Percentiles rank a stretch among this genome's conserved stretches.
Conservation (phyloP, 495 filamentous ascomycete species). For the Aspergillus sclerotioniger region DNA sequence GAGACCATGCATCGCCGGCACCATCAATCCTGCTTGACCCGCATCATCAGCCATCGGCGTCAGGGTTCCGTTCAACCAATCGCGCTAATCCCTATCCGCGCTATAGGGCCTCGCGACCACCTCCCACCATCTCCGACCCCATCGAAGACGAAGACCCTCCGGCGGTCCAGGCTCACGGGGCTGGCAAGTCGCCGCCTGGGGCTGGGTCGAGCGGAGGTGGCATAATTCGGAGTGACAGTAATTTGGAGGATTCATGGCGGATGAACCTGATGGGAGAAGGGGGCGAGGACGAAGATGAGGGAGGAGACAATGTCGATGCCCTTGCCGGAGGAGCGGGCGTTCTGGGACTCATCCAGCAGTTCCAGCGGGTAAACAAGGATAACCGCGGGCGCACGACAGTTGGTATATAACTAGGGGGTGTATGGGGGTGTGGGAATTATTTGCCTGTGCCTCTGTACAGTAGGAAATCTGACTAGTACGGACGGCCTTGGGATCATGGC, state of each 20-base stretch:
- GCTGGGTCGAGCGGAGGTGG: slow-evolving; percentile 41
- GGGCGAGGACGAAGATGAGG: slow-evolving; percentile 46
- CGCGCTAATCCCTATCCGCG: slow-evolving; percentile 51
- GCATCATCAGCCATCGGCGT: slow-evolving; percentile 74
- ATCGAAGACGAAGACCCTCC: slow-evolving; percentile 47
- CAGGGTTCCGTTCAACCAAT: slow-evolving; percentile 45
- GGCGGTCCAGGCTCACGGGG: slow-evolving; percentile 23
- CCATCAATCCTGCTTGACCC: slow-evolving; percentile 79
- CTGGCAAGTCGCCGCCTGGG: slow-evolving; percentile 26
- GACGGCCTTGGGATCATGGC: no score
- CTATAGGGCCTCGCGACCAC: slow-evolving; percentile 43
- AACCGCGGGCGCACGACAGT: slow-evolving; percentile 44
- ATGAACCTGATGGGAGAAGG: slow-evolving; percentile 51
- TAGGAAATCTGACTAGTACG: neutral
- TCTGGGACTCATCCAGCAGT: slow-evolving; percentile 83
- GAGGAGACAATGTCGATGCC: slow-evolving; percentile 49
- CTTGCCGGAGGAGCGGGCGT: slow-evolving; percentile 58
- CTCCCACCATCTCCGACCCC: slow-evolving; percentile 31
- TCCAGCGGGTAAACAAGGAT: slow-evolving; percentile 79
- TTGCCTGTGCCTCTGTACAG: neutral
- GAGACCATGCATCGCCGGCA: slow-evolving; percentile 37
- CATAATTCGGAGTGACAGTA: slow-evolving; percentile 51
- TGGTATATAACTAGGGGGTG: slow-evolving; percentile 28
- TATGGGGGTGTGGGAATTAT: slow-evolving; percentile 4
- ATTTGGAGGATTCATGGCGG: slow-evolving; percentile 64